Evolutionary conservation across 352 stramenopile species (phyloP), one percentile per base, ranked within the genome.

Genomic region (Elongisporangium senticosum): DNA sequence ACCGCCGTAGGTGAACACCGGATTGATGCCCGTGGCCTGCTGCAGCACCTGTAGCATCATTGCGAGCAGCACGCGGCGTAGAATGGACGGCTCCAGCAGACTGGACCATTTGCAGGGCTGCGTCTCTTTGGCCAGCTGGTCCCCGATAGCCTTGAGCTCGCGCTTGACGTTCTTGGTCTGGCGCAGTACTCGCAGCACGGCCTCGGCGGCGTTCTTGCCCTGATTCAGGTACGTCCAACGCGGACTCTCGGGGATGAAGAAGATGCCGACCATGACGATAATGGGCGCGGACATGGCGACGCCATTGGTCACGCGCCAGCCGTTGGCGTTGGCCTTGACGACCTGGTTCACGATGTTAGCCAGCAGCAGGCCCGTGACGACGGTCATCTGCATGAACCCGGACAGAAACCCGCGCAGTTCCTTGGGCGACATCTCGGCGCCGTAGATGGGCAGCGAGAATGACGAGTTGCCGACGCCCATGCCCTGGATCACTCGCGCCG

Each of bases 191-290:
- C 59, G 59, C 6, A 79, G 63, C 14, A 56, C 54, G 4, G 23
- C n/a, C 37, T 65, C 51, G 19, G 71, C 71, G 15, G 48, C 58
- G 14, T 69, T 62, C 21, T 61, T 58, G 47, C 68, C 61, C 19
- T 61, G 56, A 15, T 69, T 37, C 14, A 64, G 56, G 56, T 72
- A 75, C 15, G 63, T 67, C 61, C 60, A 79, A 1, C 71, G 64
- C 37, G 72, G 72, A 7, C 53, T 68, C 60, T 80, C 72, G 14
- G 72, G 72, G 21, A 80, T 67, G 21, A 63, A 71, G 49, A 67
- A 72, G 50, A 80, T 71, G 20, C 67, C 68, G 33, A 64, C 39
- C 53, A 79, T 65, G 26, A 80, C 73, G 51, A 76, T 64, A 22
- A 75, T 48, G 2, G 68, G 65, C 15, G 65, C 54, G 3, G 51